Base-by-base conservation (phyloP, 768 basidiomycete species). In the Auricularia cornea region DNA sequence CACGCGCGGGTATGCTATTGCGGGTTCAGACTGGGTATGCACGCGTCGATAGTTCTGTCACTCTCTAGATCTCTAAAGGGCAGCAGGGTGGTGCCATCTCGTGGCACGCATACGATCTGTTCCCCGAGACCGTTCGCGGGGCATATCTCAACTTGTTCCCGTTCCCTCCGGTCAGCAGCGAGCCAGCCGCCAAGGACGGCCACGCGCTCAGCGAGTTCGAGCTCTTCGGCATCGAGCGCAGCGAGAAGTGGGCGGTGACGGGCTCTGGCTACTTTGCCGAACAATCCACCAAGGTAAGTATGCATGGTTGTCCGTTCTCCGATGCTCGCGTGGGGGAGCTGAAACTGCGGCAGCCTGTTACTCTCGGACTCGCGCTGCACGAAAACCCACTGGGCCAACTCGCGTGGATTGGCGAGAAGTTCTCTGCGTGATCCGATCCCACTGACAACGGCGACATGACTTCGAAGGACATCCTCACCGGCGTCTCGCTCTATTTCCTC, bases 321-420 rank as follows among this genome's bases (percentile, higher is more conserved):
- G n/a, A n/a, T n/a, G n/a, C n/a, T n/a, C n/a, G n/a, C n/a, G n/a
- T n/a, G n/a, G n/a, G n/a, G n/a, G n/a, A n/a, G n/a, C n/a, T n/a
- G n/a, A n/a, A n/a, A n/a, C 31, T 3, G 16, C 3, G n/a, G 35
- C 3, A 26, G 63, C 72, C 70, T n/a, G 63, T 65, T 26, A 68
- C 71, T 23, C 66, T 73, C 40, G 71, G 72, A 20, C 66, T 69
- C 26, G 71, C 70, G 2, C 60, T 73, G 33, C 59, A 65, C 54
- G 71, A 72, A 62, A 70, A 68, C 41, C 71, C 72, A 0, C 56
- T 72, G 18, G 72, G 68, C 28, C 63, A 67, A 20, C 67, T 73
- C 5, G 65, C 70, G n/a, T 73, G 66, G 65, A 66, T 73, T 0
- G 72, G 70, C 26, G 67, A 67, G 41, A 65, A 68, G 35, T 66